These are phyloP conservation scores for Rhodotorula sp. DNA, from an alignment of 1,284 basidiomycete species.

Conservation along the genomic window DNA sequence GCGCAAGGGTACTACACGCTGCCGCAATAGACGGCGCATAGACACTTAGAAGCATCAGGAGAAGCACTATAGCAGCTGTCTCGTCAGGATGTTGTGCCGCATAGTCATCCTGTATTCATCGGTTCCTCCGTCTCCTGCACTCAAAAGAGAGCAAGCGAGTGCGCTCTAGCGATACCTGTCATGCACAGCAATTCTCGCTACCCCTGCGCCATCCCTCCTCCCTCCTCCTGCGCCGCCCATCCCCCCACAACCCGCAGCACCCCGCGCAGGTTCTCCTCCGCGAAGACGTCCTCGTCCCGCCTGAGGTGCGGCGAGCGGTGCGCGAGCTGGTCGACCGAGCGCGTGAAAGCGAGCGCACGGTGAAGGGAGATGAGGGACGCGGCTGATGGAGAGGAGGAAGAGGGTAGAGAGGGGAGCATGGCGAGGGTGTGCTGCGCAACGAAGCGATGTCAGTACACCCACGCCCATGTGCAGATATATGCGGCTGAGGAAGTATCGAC, in stretches of 20 bases:
- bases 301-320: not conserved
- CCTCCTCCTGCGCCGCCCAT: not conserved
- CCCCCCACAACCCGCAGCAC: not conserved
- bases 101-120: too few species aligned
- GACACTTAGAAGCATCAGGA: too few species aligned
- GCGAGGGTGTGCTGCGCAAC: slow-evolving; percentile 11
- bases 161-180: too few species aligned
- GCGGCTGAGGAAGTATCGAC: too few species aligned
- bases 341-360: slow-evolving; percentile 15
- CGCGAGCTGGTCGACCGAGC: slow-evolving; percentile 16
- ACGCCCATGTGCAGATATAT: too few species aligned
- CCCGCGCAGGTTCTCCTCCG: slow-evolving; percentile 1
- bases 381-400: not conserved
- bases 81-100: too few species aligned
- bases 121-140: too few species aligned
- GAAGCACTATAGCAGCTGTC: too few species aligned
- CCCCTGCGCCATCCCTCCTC: not conserved
- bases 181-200: not conserved
- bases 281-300: slow-evolving; percentile 24
- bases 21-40: too few species aligned
- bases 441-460: not conserved
- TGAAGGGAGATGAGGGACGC: slow-evolving; percentile 13
- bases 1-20: too few species aligned
- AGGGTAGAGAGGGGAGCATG: slow-evolving; percentile 4
- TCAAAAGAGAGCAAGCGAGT: too few species aligned